phyloP scores from a whole-genome alignment of 768 basidiomycete species.

The Porphyrellus cyaneotinctus region DNA sequence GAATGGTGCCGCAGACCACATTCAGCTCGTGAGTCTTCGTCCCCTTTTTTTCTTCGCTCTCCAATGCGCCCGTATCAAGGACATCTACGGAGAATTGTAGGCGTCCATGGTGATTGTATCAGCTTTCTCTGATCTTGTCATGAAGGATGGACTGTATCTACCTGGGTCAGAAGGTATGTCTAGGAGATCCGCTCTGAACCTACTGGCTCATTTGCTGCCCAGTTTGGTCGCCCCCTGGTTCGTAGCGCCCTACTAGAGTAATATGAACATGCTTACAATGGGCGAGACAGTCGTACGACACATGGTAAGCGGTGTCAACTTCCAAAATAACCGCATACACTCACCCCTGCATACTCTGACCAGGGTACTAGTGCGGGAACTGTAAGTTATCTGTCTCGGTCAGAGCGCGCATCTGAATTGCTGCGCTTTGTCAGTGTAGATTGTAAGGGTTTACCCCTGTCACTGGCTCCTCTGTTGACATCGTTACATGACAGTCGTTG shows the following conservation, averaged over 20 bases:
- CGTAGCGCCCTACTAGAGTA: conserved; percentile 21
- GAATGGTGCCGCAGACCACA: conserved; percentile 92
- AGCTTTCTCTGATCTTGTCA: background rate
- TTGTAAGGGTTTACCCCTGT: conserved; percentile 41
- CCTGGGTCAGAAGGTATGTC: conserved; percentile 80
- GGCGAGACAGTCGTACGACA: conserved; percentile 48
- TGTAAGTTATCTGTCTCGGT: conserved; percentile 46
- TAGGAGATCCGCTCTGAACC: background rate
- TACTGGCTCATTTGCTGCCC: background rate
- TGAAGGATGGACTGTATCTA: conserved; percentile 93
- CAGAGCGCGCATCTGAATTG: background rate
- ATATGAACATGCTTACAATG: conserved; percentile 2
- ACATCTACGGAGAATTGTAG: conserved; percentile 94
- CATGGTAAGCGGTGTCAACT: conserved; percentile 39
- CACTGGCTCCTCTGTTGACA: background rate
- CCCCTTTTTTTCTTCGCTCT: background rate
- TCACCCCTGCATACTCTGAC: conserved; percentile 1
- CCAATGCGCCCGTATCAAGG: conserved; percentile 42
- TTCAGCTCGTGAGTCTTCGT: conserved; percentile 63
- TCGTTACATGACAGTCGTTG: conserved; percentile 50
- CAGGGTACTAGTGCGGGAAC: conserved; percentile 68
- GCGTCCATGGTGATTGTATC: background rate
- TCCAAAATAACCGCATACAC: background rate
- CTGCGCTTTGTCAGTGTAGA: conserved; percentile 49
- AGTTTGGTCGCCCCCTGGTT: conserved; percentile 78